These are phyloP conservation scores for Chrysosporium keratinophilum DNA, from an alignment of 2,329 filamentous ascomycete genomes.

Conservation along the genomic window DNA sequence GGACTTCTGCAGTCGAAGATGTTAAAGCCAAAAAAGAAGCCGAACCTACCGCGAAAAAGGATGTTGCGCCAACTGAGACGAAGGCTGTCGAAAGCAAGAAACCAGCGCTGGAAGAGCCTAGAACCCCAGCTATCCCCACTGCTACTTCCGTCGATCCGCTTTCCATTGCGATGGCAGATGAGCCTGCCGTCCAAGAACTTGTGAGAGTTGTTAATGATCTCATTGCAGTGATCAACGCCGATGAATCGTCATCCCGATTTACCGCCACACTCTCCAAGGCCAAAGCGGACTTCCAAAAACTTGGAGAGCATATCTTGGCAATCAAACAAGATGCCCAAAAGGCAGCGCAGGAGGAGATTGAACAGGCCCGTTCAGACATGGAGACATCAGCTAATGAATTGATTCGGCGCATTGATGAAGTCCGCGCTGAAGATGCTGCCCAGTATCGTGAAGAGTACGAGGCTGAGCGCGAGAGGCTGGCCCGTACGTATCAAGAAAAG, in stretches of 20 bases:
- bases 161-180: slow-evolving; percentile 61
- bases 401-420: slow-evolving; percentile 73
- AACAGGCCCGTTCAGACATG: slow-evolving; percentile 63
- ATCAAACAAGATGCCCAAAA: slow-evolving; percentile 61
- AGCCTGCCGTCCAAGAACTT: slow-evolving; percentile 83
- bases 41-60: slow-evolving; percentile 22
- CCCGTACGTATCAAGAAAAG: slow-evolving; percentile 67
- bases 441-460: slow-evolving; percentile 84
- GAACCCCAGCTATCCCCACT: slow-evolving; percentile 37
- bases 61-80: slow-evolving; percentile 1
- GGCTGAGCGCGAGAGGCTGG: slow-evolving; percentile 69
- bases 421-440: slow-evolving; percentile 69
- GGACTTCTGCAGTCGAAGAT: slow-evolving; percentile 23
- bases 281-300: slow-evolving; percentile 67
- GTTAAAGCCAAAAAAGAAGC: slow-evolving; percentile 23
- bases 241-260: slow-evolving; percentile 68
- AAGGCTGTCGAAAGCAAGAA: slow-evolving; percentile 33
- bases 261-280: slow-evolving; percentile 69
- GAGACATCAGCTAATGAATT: slow-evolving; percentile 78
- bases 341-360: slow-evolving; percentile 64
- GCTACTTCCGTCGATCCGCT: slow-evolving; percentile 65
- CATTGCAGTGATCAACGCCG: slow-evolving; percentile 84
- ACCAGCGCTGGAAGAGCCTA: slow-evolving; percentile 26
- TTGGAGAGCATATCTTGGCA: slow-evolving; percentile 65
- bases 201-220: slow-evolving; percentile 94